phyloP scores from a whole-genome alignment of 2,329 filamentous ascomycete species.

The Atkinsonella texensis region DNA sequence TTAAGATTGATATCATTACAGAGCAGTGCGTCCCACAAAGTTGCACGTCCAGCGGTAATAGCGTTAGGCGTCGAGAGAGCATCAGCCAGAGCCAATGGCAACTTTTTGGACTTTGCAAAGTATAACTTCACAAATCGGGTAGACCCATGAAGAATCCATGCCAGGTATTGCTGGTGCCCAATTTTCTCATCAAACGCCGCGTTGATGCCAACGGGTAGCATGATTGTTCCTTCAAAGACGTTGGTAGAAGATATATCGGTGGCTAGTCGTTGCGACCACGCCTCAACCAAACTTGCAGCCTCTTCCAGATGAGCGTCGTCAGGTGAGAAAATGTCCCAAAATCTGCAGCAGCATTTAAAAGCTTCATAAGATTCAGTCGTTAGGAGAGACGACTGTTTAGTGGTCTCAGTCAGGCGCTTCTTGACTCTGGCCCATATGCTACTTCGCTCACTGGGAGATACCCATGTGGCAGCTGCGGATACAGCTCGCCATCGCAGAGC shows the following conservation, averaged over 20 bases:
- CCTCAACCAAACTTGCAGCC: slow-evolving; percentile 19
- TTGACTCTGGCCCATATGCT: slow-evolving; percentile 23
- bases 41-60: slow-evolving; percentile 9
- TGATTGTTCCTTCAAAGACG: slow-evolving; percentile 13
- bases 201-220: slow-evolving; percentile 5
- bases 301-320: slow-evolving; percentile 20
- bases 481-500: slow-evolving; percentile 30
- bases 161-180: slow-evolving; percentile 20
- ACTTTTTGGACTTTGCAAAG: slow-evolving; percentile 12
- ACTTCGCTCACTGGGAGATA: slow-evolving; percentile 15
- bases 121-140: slow-evolving; percentile 20
- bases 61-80: slow-evolving; percentile 12
- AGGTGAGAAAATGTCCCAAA: slow-evolving; percentile 27
- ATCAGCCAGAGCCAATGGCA: slow-evolving; percentile 16
- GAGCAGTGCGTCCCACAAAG: slow-evolving; percentile 20
- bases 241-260: slow-evolving; percentile 16
- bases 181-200: slow-evolving; percentile 16
- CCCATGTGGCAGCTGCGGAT: slow-evolving; percentile 24
- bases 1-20: slow-evolving; percentile 27
- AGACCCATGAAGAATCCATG: slow-evolving; percentile 22
- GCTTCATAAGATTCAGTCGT: slow-evolving; percentile 27
- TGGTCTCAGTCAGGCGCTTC: slow-evolving; percentile 19
- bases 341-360: slow-evolving; percentile 25
- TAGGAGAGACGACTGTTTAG: slow-evolving; percentile 20
- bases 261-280: slow-evolving; percentile 22